These are phyloP conservation scores for Plasmopara muralis DNA, from an alignment of 352 stramenopile species.

Conservation along the genomic window DNA sequence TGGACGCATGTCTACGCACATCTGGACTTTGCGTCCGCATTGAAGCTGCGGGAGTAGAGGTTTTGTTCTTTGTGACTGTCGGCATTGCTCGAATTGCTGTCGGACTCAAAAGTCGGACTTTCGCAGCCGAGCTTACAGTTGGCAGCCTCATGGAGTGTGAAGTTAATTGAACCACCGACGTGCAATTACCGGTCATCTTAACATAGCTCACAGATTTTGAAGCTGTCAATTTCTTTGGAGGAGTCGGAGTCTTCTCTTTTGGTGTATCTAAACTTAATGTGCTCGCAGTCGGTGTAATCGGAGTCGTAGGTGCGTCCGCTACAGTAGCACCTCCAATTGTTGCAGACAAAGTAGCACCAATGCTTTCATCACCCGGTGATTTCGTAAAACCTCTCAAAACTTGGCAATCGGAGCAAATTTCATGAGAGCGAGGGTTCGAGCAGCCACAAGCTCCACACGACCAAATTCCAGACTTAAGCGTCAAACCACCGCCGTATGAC, in stretches of 20 bases:
- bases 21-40: constrained; percentile 17
- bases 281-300: constrained; percentile 3
- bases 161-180: constrained; percentile 10
- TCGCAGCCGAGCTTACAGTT: constrained; percentile 28
- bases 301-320: constrained; percentile 10
- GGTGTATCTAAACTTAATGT: constrained; percentile 2
- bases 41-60: constrained; percentile 9
- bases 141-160: constrained; percentile 15
- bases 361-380: constrained; percentile 11
- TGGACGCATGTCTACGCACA: constrained; percentile 3
- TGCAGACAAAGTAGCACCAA: constrained; percentile 4
- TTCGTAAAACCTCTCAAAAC: constrained; percentile 21
- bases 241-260: constrained; percentile 5
- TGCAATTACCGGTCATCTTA: constrained; percentile 12
- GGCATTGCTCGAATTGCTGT: constrained; percentile 13
- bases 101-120: constrained; percentile 16
- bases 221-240: constrained; percentile 8
- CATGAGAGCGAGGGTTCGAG: constrained; percentile 40
- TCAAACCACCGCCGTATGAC: constrained; percentile 20
- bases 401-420: constrained; percentile 42
- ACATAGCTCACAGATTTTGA: constrained; percentile 8
- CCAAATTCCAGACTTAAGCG: constrained; percentile 41
- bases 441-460: constrained; percentile 45
- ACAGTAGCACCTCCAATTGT: constrained; percentile 8
- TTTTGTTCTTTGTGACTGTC: constrained; percentile 7